Base-by-base conservation (phyloP, 2,329 filamentous ascomycete genomes). In the Ascosphaera apis region DNA sequence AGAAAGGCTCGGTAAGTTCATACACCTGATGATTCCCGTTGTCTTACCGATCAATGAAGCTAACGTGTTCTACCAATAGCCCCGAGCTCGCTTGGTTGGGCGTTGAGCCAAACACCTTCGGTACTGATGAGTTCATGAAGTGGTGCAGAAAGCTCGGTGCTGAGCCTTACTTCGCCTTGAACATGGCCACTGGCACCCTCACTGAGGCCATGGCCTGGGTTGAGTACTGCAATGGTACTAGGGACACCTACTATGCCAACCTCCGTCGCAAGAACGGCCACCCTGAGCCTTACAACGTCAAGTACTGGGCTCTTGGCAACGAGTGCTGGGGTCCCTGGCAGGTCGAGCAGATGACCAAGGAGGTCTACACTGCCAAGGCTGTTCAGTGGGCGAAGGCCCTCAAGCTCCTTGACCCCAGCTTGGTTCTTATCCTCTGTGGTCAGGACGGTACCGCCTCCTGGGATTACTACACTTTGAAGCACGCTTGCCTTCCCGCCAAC, bases 241-340 rank as follows among this genome's bases (percentile, higher is more conserved):
- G 65, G 37, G 67, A 84, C 53, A 84, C 76, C 7, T 67, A 86
- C 60, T 88, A 82, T 51, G 80, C 80, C 42, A 84, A 86, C 49
- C 61, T 84, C 35, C 71, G 81, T 21, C 67, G 80, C 9, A 65
- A 75, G 45, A 76, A 88, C 54, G 80, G 80, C 8, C 72, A 69
- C 21, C 64, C 74, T 38, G 68, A 82, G 55, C 81, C 80, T 3
- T 86, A 86, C 56, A 73, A 74, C 40, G 59, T 84, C 47, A 82
- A 80, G 56, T 86, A 84, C 62, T 88, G 80, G 80, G 78, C 77
- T 1, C 66, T 88, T 17, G 80, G 80, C 7, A 88, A 88, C 54
- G 71, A 76, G 47, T 64, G 64, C 41, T 70, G 65, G 63, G 67
- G 67, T 2, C 64, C 65, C 3, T 70, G 66, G 65, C 66, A 69